These are phyloP conservation scores for Talaromyces sp. DNA, from an alignment of 2,329 filamentous ascomycete species.

Conservation along the genomic window DNA sequence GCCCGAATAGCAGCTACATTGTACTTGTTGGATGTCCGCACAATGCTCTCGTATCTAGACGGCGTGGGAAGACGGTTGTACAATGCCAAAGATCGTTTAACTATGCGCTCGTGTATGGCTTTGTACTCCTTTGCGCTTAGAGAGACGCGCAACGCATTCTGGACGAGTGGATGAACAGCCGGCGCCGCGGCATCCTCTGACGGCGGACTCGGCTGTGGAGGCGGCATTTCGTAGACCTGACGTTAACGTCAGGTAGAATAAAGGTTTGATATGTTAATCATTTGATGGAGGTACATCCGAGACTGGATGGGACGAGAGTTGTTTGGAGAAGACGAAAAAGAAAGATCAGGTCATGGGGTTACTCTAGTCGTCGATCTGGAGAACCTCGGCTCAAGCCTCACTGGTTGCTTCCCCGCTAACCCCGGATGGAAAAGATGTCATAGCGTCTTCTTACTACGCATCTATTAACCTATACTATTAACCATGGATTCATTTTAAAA, in stretches of 20 bases:
- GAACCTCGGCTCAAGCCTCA: constrained; percentile 3
- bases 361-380: not conserved
- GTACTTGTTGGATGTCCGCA: constrained; percentile 59
- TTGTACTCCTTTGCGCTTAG: constrained; percentile 82
- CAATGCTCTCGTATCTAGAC: constrained; percentile 50
- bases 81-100: constrained; percentile 65
- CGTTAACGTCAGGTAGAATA: not conserved
- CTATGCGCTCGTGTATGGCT: constrained; percentile 74
- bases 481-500: not conserved
- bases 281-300: not conserved
- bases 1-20: constrained; percentile 69
- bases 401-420: constrained; percentile 4
- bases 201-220: not conserved
- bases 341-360: not conserved
- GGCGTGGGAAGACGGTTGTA: constrained; percentile 53
- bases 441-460: not conserved
- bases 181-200: not conserved
- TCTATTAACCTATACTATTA: not conserved
- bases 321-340: not conserved
- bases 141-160: constrained; percentile 82
- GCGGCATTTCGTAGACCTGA: constrained; percentile 1
- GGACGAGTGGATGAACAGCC: constrained; percentile 65
- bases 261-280: not conserved
- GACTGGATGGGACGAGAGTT: not conserved
- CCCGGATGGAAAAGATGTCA: constrained; percentile 5